Conservation (phyloP, 805 yeast species). For the Debaryomyces castellii region DNA sequence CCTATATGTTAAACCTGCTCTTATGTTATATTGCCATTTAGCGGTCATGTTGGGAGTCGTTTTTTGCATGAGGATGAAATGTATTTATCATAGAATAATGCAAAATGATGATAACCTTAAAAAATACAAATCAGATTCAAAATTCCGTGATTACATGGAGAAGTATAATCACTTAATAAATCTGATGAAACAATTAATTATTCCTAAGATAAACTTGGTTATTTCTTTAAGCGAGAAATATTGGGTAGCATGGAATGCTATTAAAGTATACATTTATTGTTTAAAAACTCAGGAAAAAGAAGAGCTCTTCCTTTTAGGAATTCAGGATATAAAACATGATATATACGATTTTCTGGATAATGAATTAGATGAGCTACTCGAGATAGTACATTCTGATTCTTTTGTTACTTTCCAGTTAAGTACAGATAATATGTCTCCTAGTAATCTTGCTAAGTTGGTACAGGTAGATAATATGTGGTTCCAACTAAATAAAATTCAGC, state of each 20-base stretch:
- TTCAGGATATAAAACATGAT: constrained; percentile 2
- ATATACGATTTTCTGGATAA: background rate
- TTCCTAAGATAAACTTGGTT: background rate
- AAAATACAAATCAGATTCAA: background rate
- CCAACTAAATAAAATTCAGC: constrained; percentile 6
- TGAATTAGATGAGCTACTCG: background rate
- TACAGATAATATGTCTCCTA: background rate
- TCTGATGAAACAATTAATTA: background rate
- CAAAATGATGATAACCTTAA: background rate
- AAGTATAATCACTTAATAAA: background rate
- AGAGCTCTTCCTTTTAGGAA: background rate
- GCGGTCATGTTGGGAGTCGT: background rate
- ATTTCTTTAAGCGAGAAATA: constrained; percentile 24
- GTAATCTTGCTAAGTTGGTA: constrained; percentile 4
- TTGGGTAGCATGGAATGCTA: constrained; percentile 39
- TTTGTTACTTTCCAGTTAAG: background rate
- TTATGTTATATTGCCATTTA: constrained; percentile 2
- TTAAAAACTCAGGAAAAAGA: background rate
- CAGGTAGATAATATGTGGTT: constrained; percentile 14
- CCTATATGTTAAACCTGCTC: constrained; percentile 2
- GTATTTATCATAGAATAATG: background rate
- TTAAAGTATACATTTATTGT: constrained; percentile 1
- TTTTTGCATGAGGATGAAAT: constrained; percentile 2
- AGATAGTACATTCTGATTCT: background rate
- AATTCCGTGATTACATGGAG: background rate